These are phyloP conservation scores for Trichocomaceae sp. DNA, from an alignment of 2,329 filamentous ascomycete species.

Conservation along the genomic window DNA sequence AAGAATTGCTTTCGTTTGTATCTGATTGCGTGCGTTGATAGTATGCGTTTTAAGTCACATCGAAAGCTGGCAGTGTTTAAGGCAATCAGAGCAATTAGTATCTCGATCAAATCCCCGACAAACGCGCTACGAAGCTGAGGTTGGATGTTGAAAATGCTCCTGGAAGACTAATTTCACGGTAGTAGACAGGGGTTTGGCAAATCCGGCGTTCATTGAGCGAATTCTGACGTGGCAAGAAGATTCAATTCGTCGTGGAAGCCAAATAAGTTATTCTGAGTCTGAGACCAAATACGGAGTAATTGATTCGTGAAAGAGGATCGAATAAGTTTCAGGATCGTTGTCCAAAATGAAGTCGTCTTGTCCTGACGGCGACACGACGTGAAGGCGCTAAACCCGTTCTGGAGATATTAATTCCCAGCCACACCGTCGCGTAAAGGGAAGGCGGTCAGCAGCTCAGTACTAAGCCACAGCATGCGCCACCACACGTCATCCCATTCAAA, in stretches of 20 bases:
- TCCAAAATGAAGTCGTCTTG: neutral
- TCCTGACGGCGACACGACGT: neutral
- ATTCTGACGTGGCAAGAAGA: neutral
- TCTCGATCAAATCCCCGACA: neutral
- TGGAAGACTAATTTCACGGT: neutral
- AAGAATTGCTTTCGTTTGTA: neutral
- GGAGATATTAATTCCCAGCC: constrained; percentile 16
- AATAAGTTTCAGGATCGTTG: neutral
- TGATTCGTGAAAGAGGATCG: neutral
- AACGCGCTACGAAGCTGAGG: neutral
- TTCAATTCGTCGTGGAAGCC: neutral
- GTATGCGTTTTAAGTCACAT: too few species aligned
- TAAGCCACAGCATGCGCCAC: constrained; percentile 19
- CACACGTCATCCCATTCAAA: constrained; percentile 15
- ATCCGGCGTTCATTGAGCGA: neutral
- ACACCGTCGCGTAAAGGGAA: constrained; percentile 18
- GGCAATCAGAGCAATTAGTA: neutral
- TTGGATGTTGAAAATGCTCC: neutral
- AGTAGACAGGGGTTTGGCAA: neutral
- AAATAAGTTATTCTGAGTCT: neutral
- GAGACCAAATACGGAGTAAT: too few species aligned
- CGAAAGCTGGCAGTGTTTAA: neutral
- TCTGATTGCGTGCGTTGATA: neutral
- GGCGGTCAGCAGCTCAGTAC: too few species aligned
- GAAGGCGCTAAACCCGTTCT: constrained; percentile 1